Evolutionary conservation across 2,329 filamentous ascomycete species (phyloP).

Genomic region (Talaromyces rugulosus): DNA sequence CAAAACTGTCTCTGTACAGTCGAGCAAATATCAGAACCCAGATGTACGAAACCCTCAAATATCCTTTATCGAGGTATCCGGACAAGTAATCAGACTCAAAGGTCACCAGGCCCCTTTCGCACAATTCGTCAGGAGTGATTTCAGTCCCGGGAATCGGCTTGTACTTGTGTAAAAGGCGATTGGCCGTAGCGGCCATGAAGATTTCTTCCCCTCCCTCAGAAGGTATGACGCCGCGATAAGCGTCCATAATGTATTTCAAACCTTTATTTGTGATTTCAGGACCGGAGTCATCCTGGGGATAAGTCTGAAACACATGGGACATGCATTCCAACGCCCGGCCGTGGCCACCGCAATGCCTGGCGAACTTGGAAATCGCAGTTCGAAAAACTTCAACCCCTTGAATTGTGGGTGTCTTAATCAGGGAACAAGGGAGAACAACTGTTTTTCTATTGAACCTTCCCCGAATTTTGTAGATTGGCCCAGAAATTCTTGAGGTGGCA

Average conservation of each 20-base stretch:
- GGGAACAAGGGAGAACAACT: neutral
- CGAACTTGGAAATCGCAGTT: too few species aligned
- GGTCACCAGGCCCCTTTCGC: neutral
- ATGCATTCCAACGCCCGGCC: neutral
- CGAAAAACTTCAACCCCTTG: neutral
- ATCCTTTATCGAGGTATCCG: neutral
- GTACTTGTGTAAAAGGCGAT: neutral
- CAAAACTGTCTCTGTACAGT: too few species aligned
- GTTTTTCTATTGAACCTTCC: neutral
- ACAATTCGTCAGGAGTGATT: neutral
- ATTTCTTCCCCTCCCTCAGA: neutral
- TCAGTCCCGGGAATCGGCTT: neutral
- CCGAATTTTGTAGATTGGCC: neutral
- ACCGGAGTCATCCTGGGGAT: neutral
- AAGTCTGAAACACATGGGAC: neutral
- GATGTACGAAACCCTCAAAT: neutral
- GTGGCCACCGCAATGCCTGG: neutral
- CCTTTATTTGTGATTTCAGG: neutral
- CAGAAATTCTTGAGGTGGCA: neutral
- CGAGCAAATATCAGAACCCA: neutral
- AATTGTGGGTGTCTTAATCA: neutral
- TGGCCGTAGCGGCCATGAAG: neutral
- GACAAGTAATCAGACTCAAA: neutral
- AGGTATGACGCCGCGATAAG: neutral
- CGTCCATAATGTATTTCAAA: neutral